Percentiles rank a stretch among this genome's conserved stretches.
Evolutionary conservation across 2,329 filamentous ascomycete genomes (phyloP).

Genomic region (Cordyceps fumosorosea): DNA sequence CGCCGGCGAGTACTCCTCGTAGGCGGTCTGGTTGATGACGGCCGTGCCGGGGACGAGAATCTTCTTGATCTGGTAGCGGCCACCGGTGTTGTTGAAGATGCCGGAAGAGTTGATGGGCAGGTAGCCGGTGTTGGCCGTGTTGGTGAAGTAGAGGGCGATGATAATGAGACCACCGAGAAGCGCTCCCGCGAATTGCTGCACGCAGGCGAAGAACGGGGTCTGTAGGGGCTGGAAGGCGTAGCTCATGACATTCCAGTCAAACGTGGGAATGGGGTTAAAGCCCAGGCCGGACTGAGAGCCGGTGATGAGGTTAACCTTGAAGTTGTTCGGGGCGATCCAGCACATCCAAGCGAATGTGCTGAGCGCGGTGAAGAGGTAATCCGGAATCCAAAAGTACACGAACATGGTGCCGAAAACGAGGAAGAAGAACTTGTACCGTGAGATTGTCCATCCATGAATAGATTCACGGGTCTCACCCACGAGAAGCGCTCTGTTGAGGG

Average conservation of each 20-base stretch:
- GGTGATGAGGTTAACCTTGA: slow-evolving; percentile 27
- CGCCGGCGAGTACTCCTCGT: slow-evolving; percentile 28
- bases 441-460: slow-evolving; percentile 36
- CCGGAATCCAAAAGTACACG: slow-evolving; percentile 40
- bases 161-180: slow-evolving; percentile 7
- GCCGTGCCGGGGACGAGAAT: slow-evolving; percentile 34
- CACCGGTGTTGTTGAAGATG: slow-evolving; percentile 40
- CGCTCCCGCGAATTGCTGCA: neutral
- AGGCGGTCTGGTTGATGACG: slow-evolving; percentile 27
- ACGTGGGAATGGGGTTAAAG: slow-evolving; percentile 11
- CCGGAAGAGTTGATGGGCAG: slow-evolving; percentile 42
- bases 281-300: neutral
- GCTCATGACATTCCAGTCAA: slow-evolving; percentile 9
- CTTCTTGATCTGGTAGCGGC: slow-evolving; percentile 31
- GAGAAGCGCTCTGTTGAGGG: slow-evolving; percentile 11
- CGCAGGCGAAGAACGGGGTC: slow-evolving; percentile 6
- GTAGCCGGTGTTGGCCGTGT: slow-evolving; percentile 37
- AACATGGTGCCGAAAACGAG: slow-evolving; percentile 31
- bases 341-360: slow-evolving; percentile 40
- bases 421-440: slow-evolving; percentile 35
- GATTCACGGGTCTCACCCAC: slow-evolving; percentile 29
- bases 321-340: slow-evolving; percentile 37
- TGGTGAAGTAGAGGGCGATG: slow-evolving; percentile 20
- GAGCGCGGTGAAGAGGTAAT: slow-evolving; percentile 35
- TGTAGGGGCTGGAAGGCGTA: neutral